A percentile compares a stretch with the other conserved stretches of the same genome.
These are phyloP conservation scores for Euphorbia tirucalli DNA, from an alignment of 345 rosid genomes.

Conservation along the genomic window DNA sequence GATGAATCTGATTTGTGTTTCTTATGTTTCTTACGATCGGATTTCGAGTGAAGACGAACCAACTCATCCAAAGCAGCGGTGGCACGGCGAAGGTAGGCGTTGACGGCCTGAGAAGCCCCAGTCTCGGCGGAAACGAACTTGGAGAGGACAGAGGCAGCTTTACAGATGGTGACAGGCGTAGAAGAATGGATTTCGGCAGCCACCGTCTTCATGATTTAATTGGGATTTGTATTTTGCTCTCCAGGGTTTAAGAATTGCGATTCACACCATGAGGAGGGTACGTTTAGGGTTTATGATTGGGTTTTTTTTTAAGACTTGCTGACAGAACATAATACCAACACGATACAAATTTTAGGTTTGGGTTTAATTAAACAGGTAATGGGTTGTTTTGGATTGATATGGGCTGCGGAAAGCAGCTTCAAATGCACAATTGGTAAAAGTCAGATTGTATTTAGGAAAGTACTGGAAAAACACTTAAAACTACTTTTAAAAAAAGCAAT, in stretches of 20 bases:
- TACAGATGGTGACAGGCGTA: slow-evolving; percentile 30
- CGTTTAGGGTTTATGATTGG: neutral
- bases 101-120: slow-evolving; percentile 51
- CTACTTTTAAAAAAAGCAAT: too few species aligned
- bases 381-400: too few species aligned
- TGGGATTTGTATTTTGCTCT: neutral
- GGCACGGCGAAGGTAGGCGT: slow-evolving; percentile 47
- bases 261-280: neutral
- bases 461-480: too few species aligned
- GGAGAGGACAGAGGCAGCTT: slow-evolving; percentile 45
- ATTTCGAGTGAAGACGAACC: slow-evolving; percentile 27
- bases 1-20: slow-evolving; percentile 11
- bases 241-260: neutral
- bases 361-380: too few species aligned
- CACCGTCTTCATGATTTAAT: slow-evolving; percentile 39
- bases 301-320: too few species aligned
- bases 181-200: slow-evolving; percentile 31
- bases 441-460: too few species aligned
- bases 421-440: too few species aligned
- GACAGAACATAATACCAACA: too few species aligned
- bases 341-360: too few species aligned
- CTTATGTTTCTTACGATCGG: slow-evolving; percentile 8
- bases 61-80: slow-evolving; percentile 39
- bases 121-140: slow-evolving; percentile 38
- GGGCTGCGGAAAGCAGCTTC: too few species aligned